Percentiles rank a stretch among this genome's conserved stretches.
Evolutionary conservation across 441 rosid species (phyloP).

Genomic region (Euphorbia corollata): DNA sequence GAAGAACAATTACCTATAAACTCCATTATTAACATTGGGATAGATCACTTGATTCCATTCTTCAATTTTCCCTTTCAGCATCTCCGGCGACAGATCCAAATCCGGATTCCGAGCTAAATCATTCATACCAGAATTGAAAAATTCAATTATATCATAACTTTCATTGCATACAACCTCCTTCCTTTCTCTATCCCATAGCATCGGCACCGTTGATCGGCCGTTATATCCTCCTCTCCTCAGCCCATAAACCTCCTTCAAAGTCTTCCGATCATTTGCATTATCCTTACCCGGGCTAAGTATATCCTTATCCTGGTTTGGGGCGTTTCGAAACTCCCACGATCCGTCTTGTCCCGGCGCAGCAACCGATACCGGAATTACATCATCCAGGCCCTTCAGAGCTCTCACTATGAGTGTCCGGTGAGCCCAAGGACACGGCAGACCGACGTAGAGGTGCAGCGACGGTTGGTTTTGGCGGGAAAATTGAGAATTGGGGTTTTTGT

Average conservation of each 20-base stretch:
- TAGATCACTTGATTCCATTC: constrained; percentile 67
- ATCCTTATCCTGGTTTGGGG: constrained; percentile 22
- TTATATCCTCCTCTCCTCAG: constrained; percentile 51
- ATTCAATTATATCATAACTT: constrained; percentile 64
- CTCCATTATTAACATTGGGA: constrained; percentile 76
- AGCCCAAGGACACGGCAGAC: constrained; percentile 94
- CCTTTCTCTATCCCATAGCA: constrained; percentile 62
- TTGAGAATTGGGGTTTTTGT: constrained; percentile 14
- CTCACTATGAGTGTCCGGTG: constrained; percentile 77
- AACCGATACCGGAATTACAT: constrained; percentile 53
- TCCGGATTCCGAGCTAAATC: constrained; percentile 39
- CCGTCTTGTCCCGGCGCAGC: constrained; percentile 75
- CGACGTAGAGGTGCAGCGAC: constrained; percentile 72
- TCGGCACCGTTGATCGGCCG: constrained; percentile 77
- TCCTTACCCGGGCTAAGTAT: constrained; percentile 51
- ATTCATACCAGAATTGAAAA: constrained; percentile 60
- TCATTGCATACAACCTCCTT: constrained; percentile 73
- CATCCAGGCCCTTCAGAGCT: constrained; percentile 74
- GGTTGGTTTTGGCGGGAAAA: constrained; percentile 28
- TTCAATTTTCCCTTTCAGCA: constrained; percentile 43
- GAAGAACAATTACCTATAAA: constrained; percentile 47
- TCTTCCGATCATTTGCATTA: constrained; percentile 44
- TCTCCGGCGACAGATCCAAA: constrained; percentile 53
- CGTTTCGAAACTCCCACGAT: constrained; percentile 58
- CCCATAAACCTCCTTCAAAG: constrained; percentile 59